A percentile compares a stretch with the other conserved stretches of the same genome.
phyloP scores from a whole-genome alignment of 768 basidiomycete genomes.

The Termitomyces eurrhizus region DNA sequence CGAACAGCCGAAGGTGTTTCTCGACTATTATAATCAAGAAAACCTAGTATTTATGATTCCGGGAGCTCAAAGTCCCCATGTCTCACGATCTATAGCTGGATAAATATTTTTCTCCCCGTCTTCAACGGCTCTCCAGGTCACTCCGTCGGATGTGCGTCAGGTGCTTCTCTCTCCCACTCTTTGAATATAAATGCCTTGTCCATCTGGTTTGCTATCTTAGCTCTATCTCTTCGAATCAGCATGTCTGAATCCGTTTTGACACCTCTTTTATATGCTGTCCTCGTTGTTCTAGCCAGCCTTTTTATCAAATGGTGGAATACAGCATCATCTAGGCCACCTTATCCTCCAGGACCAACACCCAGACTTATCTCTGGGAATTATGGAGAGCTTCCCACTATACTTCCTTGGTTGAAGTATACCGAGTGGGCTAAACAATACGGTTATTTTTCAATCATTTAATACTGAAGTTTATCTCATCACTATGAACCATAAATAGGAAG shows the following conservation, averaged over 20 bases:
- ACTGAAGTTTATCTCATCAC: background rate
- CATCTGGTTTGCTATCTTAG: background rate
- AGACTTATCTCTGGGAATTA: background rate
- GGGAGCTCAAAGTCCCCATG: too few relatives aligned
- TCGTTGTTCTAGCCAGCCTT: background rate
- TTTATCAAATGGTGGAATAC: background rate
- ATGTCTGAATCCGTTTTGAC: background rate
- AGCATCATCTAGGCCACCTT: background rate
- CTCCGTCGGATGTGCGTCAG: background rate
- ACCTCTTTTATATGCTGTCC: background rate
- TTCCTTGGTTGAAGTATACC: conserved; percentile 1
- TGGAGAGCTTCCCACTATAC: background rate
- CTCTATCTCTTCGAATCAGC: background rate
- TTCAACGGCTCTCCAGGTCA: background rate
- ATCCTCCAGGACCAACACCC: background rate
- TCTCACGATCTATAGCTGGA: too few relatives aligned
- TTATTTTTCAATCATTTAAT: background rate
- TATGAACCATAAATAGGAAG: background rate
- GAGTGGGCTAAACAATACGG: conserved; percentile 3
- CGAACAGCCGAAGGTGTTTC: too few relatives aligned
- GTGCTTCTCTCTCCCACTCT: background rate
- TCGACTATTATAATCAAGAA: too few relatives aligned
- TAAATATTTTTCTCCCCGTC: background rate
- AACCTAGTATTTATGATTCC: too few relatives aligned
- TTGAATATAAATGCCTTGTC: background rate